phyloP scores from a whole-genome alignment of 345 rosid genomes.

The Populus alba region DNA sequence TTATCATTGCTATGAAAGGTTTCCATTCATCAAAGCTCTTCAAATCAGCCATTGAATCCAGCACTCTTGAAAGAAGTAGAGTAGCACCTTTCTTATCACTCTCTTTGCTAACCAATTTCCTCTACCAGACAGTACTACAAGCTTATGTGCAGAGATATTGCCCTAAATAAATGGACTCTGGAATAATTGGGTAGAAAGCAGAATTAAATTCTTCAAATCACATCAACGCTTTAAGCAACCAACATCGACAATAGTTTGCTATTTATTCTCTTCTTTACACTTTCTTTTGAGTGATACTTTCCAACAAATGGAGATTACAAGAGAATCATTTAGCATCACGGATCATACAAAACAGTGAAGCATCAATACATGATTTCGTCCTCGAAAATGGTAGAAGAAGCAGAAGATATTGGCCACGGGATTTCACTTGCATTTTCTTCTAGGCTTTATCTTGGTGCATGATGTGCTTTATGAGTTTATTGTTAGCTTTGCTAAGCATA shows the following conservation, averaged over 20 bases:
- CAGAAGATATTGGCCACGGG: conserved; percentile 11
- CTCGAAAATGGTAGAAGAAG: not conserved
- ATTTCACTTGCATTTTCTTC: conserved; percentile 7
- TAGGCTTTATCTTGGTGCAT: not conserved
- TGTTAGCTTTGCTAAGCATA: no score
- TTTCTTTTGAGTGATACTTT: conserved; percentile 6
- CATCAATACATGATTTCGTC: conserved; percentile 24
- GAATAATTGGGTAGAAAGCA: conserved; percentile 52
- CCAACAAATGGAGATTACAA: conserved; percentile 10
- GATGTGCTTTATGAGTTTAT: no score
- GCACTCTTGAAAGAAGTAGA: no score
- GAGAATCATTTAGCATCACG: conserved; percentile 19
- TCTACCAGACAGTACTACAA: not conserved
- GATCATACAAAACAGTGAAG: conserved; percentile 12
- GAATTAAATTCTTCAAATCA: conserved; percentile 53
- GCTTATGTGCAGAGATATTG: not conserved
- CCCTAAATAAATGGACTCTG: conserved; percentile 14
- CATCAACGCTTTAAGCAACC: conserved; percentile 47
- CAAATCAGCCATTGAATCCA: no score
- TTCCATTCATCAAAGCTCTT: no score
- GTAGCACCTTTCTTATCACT: not conserved
- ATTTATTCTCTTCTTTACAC: conserved; percentile 6
- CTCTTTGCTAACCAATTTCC: not conserved
- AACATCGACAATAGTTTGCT: conserved; percentile 15
- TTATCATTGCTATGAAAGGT: no score